Evolutionary conservation across 83 land plant species (phyloP).

Genomic region (Diphasiastrum complanatum): DNA sequence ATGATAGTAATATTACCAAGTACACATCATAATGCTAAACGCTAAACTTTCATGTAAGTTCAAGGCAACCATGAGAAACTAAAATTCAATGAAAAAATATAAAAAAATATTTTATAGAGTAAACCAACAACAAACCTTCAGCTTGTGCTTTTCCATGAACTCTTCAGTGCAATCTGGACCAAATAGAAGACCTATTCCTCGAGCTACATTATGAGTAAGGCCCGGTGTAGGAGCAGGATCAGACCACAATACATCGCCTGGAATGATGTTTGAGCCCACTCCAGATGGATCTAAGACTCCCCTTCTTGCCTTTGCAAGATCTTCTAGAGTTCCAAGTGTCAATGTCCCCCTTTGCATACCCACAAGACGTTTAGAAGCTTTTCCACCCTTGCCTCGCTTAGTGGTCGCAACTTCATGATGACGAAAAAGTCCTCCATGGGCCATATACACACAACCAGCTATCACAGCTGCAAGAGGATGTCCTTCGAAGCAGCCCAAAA

Average conservation of each 20-base stretch:
- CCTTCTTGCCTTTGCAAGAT: conserved; percentile 59
- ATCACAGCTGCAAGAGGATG: conserved; percentile 94
- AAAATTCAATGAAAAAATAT: too few species aligned
- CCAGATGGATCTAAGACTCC: conserved; percentile 84
- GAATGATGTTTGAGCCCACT: conserved; percentile 65
- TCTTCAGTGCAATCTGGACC: conserved; percentile 92
- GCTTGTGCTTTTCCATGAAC: conserved; percentile 52
- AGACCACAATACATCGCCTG: conserved; percentile 95
- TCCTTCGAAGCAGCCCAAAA: conserved; percentile 89
- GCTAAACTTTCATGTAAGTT: too few species aligned
- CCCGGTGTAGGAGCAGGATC: conserved; percentile 74
- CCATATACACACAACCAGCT: conserved; percentile 72
- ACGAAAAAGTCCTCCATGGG: conserved; percentile 93
- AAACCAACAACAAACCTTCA: too few species aligned
- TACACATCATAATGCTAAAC: too few species aligned
- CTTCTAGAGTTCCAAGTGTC: conserved; percentile 66
- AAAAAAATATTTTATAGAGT: too few species aligned
- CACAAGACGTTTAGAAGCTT: conserved; percentile 25
- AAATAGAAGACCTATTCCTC: conserved; percentile 87
- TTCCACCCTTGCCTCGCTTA: conserved; percentile 23
- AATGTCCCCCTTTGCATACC: conserved; percentile 22
- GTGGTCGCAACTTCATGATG: conserved; percentile 29
- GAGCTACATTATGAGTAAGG: conserved; percentile 64
- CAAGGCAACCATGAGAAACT: too few species aligned
- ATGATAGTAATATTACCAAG: too few species aligned